Base-by-base conservation (phyloP, 2,329 filamentous ascomycete species). In the Sporothrix dimorphospora region DNA sequence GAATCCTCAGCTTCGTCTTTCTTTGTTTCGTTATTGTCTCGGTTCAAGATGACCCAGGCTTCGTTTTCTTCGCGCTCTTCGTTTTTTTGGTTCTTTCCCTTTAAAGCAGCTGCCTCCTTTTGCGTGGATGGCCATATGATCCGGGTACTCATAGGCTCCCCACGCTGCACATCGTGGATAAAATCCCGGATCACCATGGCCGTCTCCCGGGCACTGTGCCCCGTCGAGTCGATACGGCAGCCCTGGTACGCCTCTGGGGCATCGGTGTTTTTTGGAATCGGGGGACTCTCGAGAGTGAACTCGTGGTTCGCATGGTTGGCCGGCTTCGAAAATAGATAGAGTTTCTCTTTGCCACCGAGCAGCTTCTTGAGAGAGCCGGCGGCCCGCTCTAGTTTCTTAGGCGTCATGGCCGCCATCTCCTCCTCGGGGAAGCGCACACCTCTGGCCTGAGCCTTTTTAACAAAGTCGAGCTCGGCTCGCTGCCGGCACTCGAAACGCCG, bases 101-200 rank as follows among this genome's bases (percentile, higher is more conserved):
- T 34, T 34, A n/a, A n/a, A n/a, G 30, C 30, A 3, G 3, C 30
- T 34, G 30, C 47, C 12, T 65, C 59, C 38, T 42, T 40, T 4
- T 24, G 21, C 12, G 59, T 65, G n/a, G 59, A 2, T 11, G 59
- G 38, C 38, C 38, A 65, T 3, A 24, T 40, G 2, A 24, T 14
- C 12, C 9, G 24, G 2, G 38, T 65, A 6, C 11, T 16, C n/a
- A 4, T 7, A 11, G 47, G n/a, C 38, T 70, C n/a, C 6, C 71
- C 71, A 6, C 45, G 9, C 65, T 70, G 19, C 27, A 71, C 69
- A n/a, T 73, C 69, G 19, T 68, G 51, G 24, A 72, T 12, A 24
- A 71, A 63, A 8, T 66, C 59, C 14, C 51, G 16, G 19, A 72
- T 61, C 7, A 34, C 24, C 12, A 7, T 16, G 5, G 72, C 73